Evolutionary conservation across 495 filamentous ascomycete species (phyloP), one percentile per base, ranked within the genome.

Genomic region (Penicillium canescens): DNA sequence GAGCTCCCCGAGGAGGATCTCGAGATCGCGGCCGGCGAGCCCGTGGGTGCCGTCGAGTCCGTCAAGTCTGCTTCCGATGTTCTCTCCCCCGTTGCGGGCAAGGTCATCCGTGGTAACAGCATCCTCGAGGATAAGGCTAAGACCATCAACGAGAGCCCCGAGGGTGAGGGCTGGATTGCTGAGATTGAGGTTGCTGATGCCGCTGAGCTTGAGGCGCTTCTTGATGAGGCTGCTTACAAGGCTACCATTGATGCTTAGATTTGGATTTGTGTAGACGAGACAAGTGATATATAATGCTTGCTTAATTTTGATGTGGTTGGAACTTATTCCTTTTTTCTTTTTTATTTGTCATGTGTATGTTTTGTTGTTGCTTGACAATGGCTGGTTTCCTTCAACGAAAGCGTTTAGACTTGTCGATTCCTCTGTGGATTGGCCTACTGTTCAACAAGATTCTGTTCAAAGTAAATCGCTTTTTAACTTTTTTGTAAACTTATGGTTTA

Each of bases 31-130:
- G 81, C 81, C 28, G 90, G 90, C 57, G 91, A 96, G 65, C 73
- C 88, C 52, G 86, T 96, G 58, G 94, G 94, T 49, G 92, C 94
- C 41, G 92, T 98, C 55, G 94, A 98, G 80, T 96, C 91, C 9
- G 94, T 98, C 68, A 98, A 98, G 81, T 92, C 89, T 39, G 94
- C 95, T 14, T 93, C 90, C 55, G 94, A 98, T 69, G 96, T 98
- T 75, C 86, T 95, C 69, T 86, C 91, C 4, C 95, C 94, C 23
- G 81, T 96, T 45, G 74, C 81, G 33, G 91, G 93, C 56, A 88
- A 72, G 57, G 81, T 98, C 45, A 79, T 84, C 26, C 79, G 81
- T 59, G 77, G 83, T 42, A 98, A 98, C 74, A 54, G 61, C 2
- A 48, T 79, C 49, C 80, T 98, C 49, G 86, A 90, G 69, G 89